A percentile compares a stretch with the other conserved stretches of the same genome.
Evolutionary conservation across 2,329 filamentous ascomycete species (phyloP).

Genomic region (Mycosphaerella sp.): DNA sequence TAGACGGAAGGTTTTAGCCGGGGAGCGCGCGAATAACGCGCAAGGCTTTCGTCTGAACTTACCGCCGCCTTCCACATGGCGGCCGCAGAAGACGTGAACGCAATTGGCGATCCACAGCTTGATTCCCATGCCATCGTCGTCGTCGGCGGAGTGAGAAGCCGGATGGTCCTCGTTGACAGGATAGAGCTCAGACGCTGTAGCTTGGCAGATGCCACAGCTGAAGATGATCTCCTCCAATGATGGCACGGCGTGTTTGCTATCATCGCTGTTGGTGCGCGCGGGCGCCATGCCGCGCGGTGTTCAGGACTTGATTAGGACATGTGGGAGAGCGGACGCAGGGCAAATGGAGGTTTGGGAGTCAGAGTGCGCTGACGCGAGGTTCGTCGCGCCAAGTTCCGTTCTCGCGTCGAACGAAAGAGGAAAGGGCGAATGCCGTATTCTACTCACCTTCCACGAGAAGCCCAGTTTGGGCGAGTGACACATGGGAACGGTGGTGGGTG

Average conservation of each 20-base stretch:
- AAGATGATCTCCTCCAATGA: slow-evolving; percentile 41
- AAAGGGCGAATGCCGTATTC: background rate
- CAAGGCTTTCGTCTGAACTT: slow-evolving; percentile 15
- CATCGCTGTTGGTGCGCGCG: slow-evolving; percentile 1
- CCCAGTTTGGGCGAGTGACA: background rate
- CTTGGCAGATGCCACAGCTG: slow-evolving; percentile 45
- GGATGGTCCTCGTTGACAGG: slow-evolving; percentile 34
- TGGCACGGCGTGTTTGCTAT: slow-evolving; percentile 3
- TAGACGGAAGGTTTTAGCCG: background rate
- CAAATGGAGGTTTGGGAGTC: no score
- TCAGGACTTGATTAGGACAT: slow-evolving; percentile 3
- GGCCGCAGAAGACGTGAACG: slow-evolving; percentile 45
- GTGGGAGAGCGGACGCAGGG: background rate
- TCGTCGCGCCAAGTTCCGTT: no score
- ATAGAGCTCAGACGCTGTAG: slow-evolving; percentile 43
- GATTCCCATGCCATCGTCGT: slow-evolving; percentile 37
- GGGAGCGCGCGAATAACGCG: background rate
- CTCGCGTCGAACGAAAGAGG: background rate
- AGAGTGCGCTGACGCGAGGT: no score
- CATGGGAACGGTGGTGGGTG: slow-evolving; percentile 4
- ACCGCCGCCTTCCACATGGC: slow-evolving; percentile 47
- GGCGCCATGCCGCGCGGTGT: slow-evolving; percentile 14
- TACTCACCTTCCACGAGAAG: background rate
- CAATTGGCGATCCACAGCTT: slow-evolving; percentile 46
- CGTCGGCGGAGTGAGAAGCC: slow-evolving; percentile 30